These are phyloP conservation scores for Saccharomyces mikatae DNA, from an alignment of 805 yeast genomes.

Conservation along the genomic window DNA sequence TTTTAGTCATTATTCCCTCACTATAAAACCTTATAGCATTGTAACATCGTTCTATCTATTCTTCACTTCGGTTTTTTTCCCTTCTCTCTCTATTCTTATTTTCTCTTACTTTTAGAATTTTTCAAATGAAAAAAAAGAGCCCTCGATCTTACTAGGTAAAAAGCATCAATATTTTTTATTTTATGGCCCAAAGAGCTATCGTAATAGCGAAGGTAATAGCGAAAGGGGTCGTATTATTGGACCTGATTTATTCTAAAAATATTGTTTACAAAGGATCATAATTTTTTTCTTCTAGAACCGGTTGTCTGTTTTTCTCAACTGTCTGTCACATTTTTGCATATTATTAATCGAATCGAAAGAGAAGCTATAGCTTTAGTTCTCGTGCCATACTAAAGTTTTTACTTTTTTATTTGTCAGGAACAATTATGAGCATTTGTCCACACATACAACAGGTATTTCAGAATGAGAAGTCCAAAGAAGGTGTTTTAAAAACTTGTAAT, in stretches of 20 bases:
- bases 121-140: not conserved
- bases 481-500: slow-evolving; percentile 22
- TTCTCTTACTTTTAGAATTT: not conserved
- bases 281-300: not conserved
- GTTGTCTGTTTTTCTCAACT: not conserved
- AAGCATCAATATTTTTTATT: not conserved
- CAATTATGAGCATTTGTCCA: slow-evolving; percentile 24
- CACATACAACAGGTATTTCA: slow-evolving; percentile 28
- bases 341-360: not conserved
- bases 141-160: not conserved
- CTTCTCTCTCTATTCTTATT: not conserved
- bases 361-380: not conserved
- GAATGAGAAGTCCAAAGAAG: slow-evolving; percentile 25
- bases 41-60: not conserved
- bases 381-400: not conserved
- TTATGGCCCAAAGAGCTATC: not conserved
- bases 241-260: not conserved
- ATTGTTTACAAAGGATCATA: not conserved
- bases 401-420: not conserved
- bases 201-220: not conserved
- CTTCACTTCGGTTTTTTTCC: not conserved
- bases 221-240: not conserved
- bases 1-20: slow-evolving; percentile 24
- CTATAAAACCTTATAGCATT: not conserved
- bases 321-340: not conserved